Base-by-base conservation (phyloP, 2,329 filamentous ascomycete species). In the Catunica adiposa region DNA sequence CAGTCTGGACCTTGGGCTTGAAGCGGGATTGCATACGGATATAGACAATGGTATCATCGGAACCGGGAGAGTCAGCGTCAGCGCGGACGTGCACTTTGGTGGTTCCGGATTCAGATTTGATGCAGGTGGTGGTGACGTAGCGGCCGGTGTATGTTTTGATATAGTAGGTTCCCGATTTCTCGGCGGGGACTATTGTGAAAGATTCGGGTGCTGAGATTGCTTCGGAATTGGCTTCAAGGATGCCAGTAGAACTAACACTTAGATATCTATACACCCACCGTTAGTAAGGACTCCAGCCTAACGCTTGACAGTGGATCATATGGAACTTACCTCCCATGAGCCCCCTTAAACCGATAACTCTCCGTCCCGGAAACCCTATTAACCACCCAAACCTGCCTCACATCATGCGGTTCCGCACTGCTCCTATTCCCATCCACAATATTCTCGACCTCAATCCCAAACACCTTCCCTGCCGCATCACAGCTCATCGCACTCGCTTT, bases 11-110 rank as follows among this genome's bases (percentile, higher is more conserved):
- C 60, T 78, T 78, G 7, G 90, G 89, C 73, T 96, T 96, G 72
- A 94, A 97, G 53, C 86, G 77, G 22, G 90, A 88, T 71, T 97
- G 90, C 89, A 97, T 96, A 55, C 89, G 84, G 63, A 97, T 79
- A 52, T 87, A 77, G 59, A 94, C 66, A 5, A 82, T 84, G 8
- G 86, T 88, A 62, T 77, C 78, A 64, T 85, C 86, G 3, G 73
- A 77, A 53, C 82, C 78, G 7, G 71, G 70, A 14, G 82, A 79
- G 15, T 83, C 79, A 6, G 80, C 83, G 66, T 95, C 88, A 51
- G 87, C 89, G 31, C 87, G 80, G 11, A 94, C 73, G 61, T 89
- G 83, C 0, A 80, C 75, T 1, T 70, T 64, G 0, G 71, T 70
- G 38, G 70, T 73, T 1, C 70, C 63, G 58, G 76, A 77, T 14